Evolutionary conservation across 306 rosid species (phyloP).

Genomic region (Prinsepia uniflora): DNA sequence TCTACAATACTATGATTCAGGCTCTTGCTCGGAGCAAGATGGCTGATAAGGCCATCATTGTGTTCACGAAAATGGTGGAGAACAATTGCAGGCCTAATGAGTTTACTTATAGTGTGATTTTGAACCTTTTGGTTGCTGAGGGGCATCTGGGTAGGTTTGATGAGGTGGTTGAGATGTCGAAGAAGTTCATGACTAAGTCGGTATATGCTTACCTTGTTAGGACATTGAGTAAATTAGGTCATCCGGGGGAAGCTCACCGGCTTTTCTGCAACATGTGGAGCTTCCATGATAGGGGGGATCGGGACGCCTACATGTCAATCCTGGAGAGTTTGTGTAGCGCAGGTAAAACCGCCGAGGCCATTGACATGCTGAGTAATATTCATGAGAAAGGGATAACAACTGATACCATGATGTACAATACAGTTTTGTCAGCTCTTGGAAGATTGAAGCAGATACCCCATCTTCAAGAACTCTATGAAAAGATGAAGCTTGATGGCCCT

Average conservation of each 20-base stretch:
- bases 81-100: constrained; percentile 74
- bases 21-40: constrained; percentile 72
- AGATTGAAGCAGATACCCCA: constrained; percentile 62
- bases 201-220: constrained; percentile 71
- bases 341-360: constrained; percentile 73
- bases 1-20: constrained; percentile 76
- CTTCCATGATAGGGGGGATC: constrained; percentile 70
- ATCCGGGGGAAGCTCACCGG: constrained; percentile 80
- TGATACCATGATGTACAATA: constrained; percentile 81
- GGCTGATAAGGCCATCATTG: constrained; percentile 66
- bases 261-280: constrained; percentile 92
- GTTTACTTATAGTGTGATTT: constrained; percentile 66
- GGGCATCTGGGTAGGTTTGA: constrained; percentile 76
- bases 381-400: constrained; percentile 72
- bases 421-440: constrained; percentile 69
- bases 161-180: constrained; percentile 51
- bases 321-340: constrained; percentile 74
- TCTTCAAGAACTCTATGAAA: constrained; percentile 63
- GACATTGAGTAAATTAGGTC: constrained; percentile 76
- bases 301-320: constrained; percentile 71
- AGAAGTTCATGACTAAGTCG: constrained; percentile 51
- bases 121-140: constrained; percentile 66
- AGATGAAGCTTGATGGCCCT: constrained; percentile 81
- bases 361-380: constrained; percentile 65
- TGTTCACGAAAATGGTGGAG: constrained; percentile 76